Percentiles rank a stretch among this genome's conserved stretches.
These are phyloP conservation scores for Cicer cuneatum DNA, from an alignment of 306 rosid species.

Conservation along the genomic window DNA sequence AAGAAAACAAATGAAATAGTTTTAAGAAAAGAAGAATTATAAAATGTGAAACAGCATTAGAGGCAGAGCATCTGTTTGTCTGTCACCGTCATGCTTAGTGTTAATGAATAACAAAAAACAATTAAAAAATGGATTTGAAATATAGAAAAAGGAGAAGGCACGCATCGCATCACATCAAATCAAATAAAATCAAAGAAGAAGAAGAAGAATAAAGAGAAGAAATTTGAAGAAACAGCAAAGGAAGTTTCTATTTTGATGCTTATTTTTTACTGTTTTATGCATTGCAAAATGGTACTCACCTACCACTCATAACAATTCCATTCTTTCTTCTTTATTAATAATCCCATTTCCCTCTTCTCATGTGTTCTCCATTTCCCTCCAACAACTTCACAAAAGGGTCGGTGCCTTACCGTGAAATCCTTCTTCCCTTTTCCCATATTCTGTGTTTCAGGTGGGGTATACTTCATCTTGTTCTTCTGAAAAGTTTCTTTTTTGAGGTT, in stretches of 20 bases:
- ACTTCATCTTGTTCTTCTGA: conserved; percentile 20
- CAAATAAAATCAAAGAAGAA: no score
- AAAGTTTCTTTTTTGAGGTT: conserved; percentile 46
- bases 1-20: no score
- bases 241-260: conserved; percentile 65
- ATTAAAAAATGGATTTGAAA: no score
- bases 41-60: conserved; percentile 30
- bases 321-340: conserved; percentile 61
- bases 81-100: conserved; percentile 46
- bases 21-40: not conserved
- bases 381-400: conserved; percentile 41
- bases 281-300: conserved; percentile 47
- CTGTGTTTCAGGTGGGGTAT: conserved; percentile 31
- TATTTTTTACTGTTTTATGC: conserved; percentile 59
- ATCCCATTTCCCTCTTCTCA: conserved; percentile 43
- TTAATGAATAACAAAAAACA: conserved; percentile 33
- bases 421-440: not conserved
- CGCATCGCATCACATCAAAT: not conserved
- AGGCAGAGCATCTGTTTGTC: conserved; percentile 43
- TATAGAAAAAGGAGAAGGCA: conserved; percentile 17
- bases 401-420: conserved; percentile 38
- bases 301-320: conserved; percentile 74
- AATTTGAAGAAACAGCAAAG: conserved; percentile 79
- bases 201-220: conserved; percentile 43
- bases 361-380: conserved; percentile 53